phyloP scores from a whole-genome alignment of 2,329 filamentous ascomycete genomes.

The Xylariales sp. region DNA sequence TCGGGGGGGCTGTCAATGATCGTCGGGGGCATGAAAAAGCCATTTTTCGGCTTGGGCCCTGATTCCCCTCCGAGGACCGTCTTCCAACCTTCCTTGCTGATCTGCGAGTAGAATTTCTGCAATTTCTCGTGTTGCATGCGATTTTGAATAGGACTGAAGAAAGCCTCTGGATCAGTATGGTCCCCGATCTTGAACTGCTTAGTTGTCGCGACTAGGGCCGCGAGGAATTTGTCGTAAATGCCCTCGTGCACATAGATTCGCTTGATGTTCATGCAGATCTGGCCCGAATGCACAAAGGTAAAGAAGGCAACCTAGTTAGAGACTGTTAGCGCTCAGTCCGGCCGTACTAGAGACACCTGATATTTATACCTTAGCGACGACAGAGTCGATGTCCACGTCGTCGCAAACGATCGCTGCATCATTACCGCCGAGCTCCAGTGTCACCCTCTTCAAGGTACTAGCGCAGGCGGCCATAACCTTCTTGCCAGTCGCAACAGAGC shows the following conservation, averaged over 20 bases:
- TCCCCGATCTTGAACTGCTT: constrained; percentile 30
- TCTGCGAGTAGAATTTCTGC: constrained; percentile 40
- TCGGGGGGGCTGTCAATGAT: constrained; percentile 45
- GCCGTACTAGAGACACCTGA: too few relatives aligned
- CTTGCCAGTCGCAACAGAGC: constrained; percentile 70
- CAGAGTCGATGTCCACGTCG: constrained; percentile 60
- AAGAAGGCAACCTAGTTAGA: constrained; percentile 52
- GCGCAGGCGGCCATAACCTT: constrained; percentile 67
- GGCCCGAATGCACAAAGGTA: constrained; percentile 59
- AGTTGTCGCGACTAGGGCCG: constrained; percentile 54
- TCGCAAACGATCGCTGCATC: constrained; percentile 68
- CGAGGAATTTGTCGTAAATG: constrained; percentile 59
- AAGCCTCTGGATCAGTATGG: background rate
- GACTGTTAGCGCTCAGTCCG: background rate
- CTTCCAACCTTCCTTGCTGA: constrained; percentile 38
- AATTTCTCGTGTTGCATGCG: constrained; percentile 42
- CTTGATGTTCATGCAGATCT: constrained; percentile 63
- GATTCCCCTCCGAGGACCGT: constrained; percentile 35
- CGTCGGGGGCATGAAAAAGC: constrained; percentile 40
- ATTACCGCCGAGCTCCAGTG: constrained; percentile 72
- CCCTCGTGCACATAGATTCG: constrained; percentile 67
- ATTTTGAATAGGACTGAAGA: constrained; percentile 41
- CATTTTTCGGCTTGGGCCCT: constrained; percentile 7
- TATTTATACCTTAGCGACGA: background rate
- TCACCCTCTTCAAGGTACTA: constrained; percentile 70